Evolutionary conservation across 1,284 basidiomycete genomes (phyloP).

Genomic region (Ustilago tritici): DNA sequence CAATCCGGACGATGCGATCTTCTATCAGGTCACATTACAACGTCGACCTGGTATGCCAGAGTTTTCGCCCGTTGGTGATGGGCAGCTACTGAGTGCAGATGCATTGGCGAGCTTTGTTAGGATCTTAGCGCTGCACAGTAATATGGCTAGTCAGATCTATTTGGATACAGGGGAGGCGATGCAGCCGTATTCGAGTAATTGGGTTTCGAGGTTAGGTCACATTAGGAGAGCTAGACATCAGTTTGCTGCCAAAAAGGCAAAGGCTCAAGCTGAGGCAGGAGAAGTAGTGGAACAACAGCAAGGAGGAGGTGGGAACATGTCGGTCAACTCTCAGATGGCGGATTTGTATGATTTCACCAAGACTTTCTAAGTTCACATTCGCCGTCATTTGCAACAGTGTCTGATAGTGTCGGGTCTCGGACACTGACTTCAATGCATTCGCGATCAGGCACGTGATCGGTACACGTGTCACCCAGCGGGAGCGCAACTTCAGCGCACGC

Average conservation of each 20-base stretch:
- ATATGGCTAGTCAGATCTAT: conserved; percentile 67
- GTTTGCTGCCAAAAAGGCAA: conserved; percentile 30
- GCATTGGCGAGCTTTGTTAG: conserved; percentile 64
- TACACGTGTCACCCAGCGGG: too few species aligned
- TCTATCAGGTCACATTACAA: conserved; percentile 68
- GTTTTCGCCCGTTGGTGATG: conserved; percentile 66
- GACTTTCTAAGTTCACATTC: conserved; percentile 18
- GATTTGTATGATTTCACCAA: conserved; percentile 57
- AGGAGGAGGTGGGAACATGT: conserved; percentile 14
- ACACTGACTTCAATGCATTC: too few species aligned
- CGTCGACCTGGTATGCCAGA: conserved; percentile 61
- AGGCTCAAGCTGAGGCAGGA: conserved; percentile 7
- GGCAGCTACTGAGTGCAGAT: conserved; percentile 62
- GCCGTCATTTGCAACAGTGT: background rate
- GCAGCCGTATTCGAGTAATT: conserved; percentile 66
- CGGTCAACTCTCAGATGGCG: conserved; percentile 26
- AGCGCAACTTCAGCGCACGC: too few species aligned
- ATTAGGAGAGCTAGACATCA: conserved; percentile 42
- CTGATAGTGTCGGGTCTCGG: too few species aligned
- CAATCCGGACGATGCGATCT: conserved; percentile 61
- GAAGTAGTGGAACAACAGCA: conserved; percentile 1
- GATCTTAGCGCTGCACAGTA: conserved; percentile 63
- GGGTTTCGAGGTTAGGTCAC: conserved; percentile 59
- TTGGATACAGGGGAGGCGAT: conserved; percentile 65
- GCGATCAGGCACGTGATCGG: too few species aligned